Conservation (phyloP, 176 grass and related monocot species). For the Hordeum marinum region DNA sequence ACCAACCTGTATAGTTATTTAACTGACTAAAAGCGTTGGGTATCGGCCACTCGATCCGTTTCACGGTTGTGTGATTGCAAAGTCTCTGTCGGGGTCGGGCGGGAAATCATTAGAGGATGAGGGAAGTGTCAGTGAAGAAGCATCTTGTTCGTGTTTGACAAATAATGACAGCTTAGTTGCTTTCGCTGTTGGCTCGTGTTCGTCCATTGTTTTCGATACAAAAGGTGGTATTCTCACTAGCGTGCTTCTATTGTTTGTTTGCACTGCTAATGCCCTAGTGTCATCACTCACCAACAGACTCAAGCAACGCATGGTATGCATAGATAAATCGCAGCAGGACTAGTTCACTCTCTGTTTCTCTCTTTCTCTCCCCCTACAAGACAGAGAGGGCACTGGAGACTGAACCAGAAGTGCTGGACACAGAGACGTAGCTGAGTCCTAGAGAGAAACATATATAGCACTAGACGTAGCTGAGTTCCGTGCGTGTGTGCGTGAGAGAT, state of each 20-base stretch:
- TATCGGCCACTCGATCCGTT: conserved; percentile 23
- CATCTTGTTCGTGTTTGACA: conserved; percentile 27
- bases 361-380: conserved; percentile 1
- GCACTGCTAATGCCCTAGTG: neutral
- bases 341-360: neutral
- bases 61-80: conserved; percentile 5
- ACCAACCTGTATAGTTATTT: conserved; percentile 11
- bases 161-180: conserved; percentile 7
- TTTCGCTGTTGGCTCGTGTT: neutral
- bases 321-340: neutral
- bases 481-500: neutral
- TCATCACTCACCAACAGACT: neutral
- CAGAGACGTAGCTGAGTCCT: neutral
- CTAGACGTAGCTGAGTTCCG: too few species aligned
- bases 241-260: neutral
- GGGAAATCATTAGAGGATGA: conserved; percentile 35
- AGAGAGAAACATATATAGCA: neutral
- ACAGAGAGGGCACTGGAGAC: neutral
- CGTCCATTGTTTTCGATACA: too few species aligned
- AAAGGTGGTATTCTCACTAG: neutral
- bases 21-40: conserved; percentile 18
- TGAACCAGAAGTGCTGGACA: neutral
- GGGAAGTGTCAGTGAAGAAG: conserved; percentile 18
- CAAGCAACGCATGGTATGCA: neutral
- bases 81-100: conserved; percentile 8